Percentiles rank a stretch among this genome's conserved stretches.
These are phyloP conservation scores for Syzygium jambos DNA, from an alignment of 345 rosid species.

Conservation along the genomic window DNA sequence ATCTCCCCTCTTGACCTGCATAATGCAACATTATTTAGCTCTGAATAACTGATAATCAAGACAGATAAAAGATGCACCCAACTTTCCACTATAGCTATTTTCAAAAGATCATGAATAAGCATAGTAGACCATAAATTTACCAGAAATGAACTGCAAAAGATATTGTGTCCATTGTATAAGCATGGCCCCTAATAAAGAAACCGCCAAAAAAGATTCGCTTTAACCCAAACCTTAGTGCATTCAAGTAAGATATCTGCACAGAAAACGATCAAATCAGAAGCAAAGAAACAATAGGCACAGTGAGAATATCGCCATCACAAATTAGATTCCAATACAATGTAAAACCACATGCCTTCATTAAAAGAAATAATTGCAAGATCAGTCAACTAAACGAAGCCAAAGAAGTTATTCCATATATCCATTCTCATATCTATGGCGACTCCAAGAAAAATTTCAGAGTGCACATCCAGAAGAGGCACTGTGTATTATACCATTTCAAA, in stretches of 20 bases:
- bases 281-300: neutral
- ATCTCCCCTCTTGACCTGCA: slow-evolving; percentile 89
- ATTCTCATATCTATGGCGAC: neutral
- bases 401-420: neutral
- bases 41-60: neutral
- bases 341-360: neutral
- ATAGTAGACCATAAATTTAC: slow-evolving; percentile 18
- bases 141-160: slow-evolving; percentile 99
- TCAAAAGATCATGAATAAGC: neutral
- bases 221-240: slow-evolving; percentile 92
- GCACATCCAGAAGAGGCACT: neutral
- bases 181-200: slow-evolving; percentile 96
- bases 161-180: slow-evolving; percentile 99
- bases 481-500: neutral
- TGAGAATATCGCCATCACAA: neutral
- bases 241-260: slow-evolving; percentile 77
- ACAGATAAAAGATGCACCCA: neutral
- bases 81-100: neutral
- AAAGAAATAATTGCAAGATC: neutral
- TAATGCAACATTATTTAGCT: neutral
- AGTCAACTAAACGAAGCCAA: neutral
- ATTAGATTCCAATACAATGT: neutral
- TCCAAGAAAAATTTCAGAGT: neutral
- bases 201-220: slow-evolving; percentile 97
- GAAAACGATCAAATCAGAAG: slow-evolving; percentile 10